Conservation (phyloP, 2,329 filamentous ascomycete genomes). For the Monosporascus sp. region DNA sequence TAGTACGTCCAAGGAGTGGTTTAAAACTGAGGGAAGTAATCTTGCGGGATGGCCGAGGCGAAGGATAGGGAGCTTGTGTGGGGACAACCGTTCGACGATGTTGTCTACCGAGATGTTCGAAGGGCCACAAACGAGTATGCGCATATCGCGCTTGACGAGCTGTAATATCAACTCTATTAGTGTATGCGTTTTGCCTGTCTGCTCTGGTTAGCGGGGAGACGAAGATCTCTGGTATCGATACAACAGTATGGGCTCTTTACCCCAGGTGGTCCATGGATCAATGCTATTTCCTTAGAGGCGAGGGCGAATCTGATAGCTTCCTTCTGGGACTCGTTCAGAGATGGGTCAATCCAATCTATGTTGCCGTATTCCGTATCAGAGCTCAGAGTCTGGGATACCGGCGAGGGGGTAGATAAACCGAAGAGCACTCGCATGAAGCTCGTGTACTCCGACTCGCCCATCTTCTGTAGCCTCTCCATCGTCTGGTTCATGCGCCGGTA, state of each 20-base stretch:
- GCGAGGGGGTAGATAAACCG: constrained; percentile 48
- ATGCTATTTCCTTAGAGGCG: constrained; percentile 70
- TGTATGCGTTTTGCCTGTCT: constrained; percentile 95
- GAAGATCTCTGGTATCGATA: constrained; percentile 5
- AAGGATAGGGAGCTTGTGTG: constrained; percentile 79
- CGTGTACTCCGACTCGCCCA: constrained; percentile 53
- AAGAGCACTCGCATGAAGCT: constrained; percentile 58
- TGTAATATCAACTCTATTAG: constrained; percentile 95
- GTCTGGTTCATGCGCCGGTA: constrained; percentile 59
- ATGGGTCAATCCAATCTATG: constrained; percentile 56
- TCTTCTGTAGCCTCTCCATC: constrained; percentile 55
- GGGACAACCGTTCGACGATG: constrained; percentile 84
- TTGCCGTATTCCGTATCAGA: constrained; percentile 36
- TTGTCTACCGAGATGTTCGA: constrained; percentile 98
- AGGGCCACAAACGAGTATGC: constrained; percentile 89
- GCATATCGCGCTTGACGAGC: constrained; percentile 64
- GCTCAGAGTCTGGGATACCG: constrained; percentile 36
- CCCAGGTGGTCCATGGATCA: constrained; percentile 93
- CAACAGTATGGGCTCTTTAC: constrained; percentile 31
- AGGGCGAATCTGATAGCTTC: constrained; percentile 76
- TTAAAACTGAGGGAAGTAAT: constrained; percentile 78
- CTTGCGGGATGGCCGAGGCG: constrained; percentile 90
- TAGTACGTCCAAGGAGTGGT: constrained; percentile 85
- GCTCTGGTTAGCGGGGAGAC: background rate
- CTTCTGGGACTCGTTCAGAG: constrained; percentile 61